Conservation (phyloP, 768 basidiomycete genomes). For the Candolleomyces aberdarensis region DNA sequence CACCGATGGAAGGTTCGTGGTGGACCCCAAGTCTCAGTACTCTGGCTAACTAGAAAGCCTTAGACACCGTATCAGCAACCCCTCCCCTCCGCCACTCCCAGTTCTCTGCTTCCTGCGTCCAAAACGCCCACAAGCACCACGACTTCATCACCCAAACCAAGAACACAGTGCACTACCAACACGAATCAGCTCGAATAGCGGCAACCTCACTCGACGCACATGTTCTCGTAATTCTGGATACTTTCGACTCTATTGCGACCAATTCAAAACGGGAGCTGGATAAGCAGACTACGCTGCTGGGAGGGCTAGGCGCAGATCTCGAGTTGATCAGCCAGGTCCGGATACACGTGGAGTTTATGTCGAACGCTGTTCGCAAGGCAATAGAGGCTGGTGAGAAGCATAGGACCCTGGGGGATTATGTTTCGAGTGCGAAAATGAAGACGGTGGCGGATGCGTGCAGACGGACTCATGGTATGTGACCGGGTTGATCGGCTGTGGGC, state of each 20-base stretch:
- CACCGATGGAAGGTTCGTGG: constrained; percentile 64
- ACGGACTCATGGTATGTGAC: constrained; percentile 60
- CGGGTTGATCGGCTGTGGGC: not conserved
- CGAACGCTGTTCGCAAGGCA: constrained; percentile 58
- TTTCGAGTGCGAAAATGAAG: constrained; percentile 74
- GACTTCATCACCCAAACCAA: constrained; percentile 55
- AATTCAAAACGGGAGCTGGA: constrained; percentile 64
- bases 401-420: constrained; percentile 77
- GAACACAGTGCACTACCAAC: constrained; percentile 58
- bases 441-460: constrained; percentile 73
- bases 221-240: constrained; percentile 66
- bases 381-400: constrained; percentile 69
- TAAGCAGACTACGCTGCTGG: constrained; percentile 60
- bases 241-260: constrained; percentile 58
- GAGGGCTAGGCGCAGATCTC: constrained; percentile 66
- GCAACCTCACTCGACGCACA: constrained; percentile 68
- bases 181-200: constrained; percentile 71
- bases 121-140: constrained; percentile 60
- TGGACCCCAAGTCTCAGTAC: not conserved
- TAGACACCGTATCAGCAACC: constrained; percentile 62
- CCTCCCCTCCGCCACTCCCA: constrained; percentile 71
- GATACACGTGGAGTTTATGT: constrained; percentile 77
- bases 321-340: constrained; percentile 63
- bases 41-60: constrained; percentile 4
- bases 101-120: constrained; percentile 64